Evolutionary conservation across 108 stramenopile genomes (phyloP), one percentile per base, ranked within the genome.

Genomic region (Mayamaea pseudoterrestris): DNA sequence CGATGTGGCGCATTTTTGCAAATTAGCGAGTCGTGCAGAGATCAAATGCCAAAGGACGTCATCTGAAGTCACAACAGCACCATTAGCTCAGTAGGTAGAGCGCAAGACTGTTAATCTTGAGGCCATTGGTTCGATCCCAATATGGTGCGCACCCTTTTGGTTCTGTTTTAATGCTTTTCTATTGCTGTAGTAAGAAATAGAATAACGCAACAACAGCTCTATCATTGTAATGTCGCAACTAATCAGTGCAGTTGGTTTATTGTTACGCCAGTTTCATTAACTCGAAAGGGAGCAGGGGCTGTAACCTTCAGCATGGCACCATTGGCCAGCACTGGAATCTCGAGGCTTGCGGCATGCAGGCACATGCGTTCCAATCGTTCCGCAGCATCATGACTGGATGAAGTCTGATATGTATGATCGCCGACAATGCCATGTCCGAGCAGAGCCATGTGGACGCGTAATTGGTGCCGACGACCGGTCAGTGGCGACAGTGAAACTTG

Each of bases 391-490:
- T 35, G 27, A 27, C 27, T 13, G 35, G 44, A 35, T 28, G 63
- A 41, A 11, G 51, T 41, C 29, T 63, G 69, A 44, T 97, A 95
- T 6, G 91, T 80, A 11, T 63, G 68, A 66, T 97, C 96, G 1
- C 96, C 96, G 5, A 93, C 52, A 39, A 98, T 98, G 0, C 90
- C 83, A 69, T 73, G 80, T 13, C 93, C 93, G 24, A 80, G 36
- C 30, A 72, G 51, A 21, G 76, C 72, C 52, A 74, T 67, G 55
- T 98, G 97, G 8, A 94, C 57, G 11, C 97, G 66, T 14, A 96
- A 63, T 65, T 98, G 94, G 65, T 96, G 97, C 16, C 93, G 65
- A 20, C 97, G 71, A n/a, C 94, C 94, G 13, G 90, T 90, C 25
- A 63, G 40, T 11, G 95, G 95, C 18, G 51, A 28, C 12, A 90